Evolutionary conservation across 2,329 filamentous ascomycete species (phyloP), one percentile per base, ranked within the genome.

Genomic region (Fusarium sp.): DNA sequence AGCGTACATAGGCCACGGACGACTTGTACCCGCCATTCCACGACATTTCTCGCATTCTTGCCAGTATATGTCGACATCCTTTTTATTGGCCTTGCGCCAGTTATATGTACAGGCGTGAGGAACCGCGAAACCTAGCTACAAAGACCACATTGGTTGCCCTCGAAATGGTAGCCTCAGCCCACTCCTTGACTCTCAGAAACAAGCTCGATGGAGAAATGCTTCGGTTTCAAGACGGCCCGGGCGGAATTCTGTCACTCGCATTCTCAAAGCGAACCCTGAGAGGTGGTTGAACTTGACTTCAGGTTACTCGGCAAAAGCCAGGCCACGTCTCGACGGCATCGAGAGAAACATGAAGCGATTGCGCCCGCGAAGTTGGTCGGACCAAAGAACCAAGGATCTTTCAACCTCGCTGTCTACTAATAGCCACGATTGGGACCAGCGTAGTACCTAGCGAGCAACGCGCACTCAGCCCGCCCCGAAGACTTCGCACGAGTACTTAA

Each of bases 131-230:
- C 2, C 20, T 25, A 45, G 4, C 5, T 20, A 23, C 11, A 45
- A 23, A 20, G 20, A 16, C 13, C 7, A 45, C 20, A 8, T 16
- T 13, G 4, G 6, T 1, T 23, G 0, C 5, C 20, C 13, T 45
- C 41, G 20, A 81, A 39, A 80, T 76, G n/a, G 78, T 78, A 14
- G 23, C 13, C 18, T 56, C 4, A 2, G 6, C 11, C 27, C n/a
- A 6, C 20, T 37, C 52, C 20, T 35, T 23, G 18, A 25, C 13
- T 7, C n/a, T 14, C 32, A 18, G 34, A 2, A 25, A 7, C 30
- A 18, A n/a, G 54, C 20, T 39, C 32, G 1, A 25, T 32, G 14
- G 1, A 18, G 14, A 39, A 20, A 6, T 6, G 1, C 5, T 37
- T 35, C 13, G 52, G 54, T 11, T 39, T n/a, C 54, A n/a, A 37